These are phyloP conservation scores for Plantago ovata DNA, from an alignment of 257 asterid genomes.

Conservation along the genomic window DNA sequence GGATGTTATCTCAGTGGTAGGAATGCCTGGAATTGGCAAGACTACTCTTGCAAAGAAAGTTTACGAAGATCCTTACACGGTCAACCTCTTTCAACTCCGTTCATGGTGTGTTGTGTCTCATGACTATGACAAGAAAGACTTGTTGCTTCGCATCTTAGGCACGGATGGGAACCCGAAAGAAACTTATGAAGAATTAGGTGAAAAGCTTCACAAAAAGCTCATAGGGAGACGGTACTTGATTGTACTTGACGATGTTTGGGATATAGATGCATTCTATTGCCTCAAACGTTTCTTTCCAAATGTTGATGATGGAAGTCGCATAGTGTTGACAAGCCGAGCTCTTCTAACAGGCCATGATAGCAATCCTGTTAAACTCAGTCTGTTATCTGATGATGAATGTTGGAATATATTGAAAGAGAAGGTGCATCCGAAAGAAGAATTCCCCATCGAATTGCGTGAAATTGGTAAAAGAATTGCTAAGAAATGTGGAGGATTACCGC, in stretches of 20 bases:
- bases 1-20: slow-evolving; percentile 18
- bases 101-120: slow-evolving; percentile 23
- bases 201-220: neutral
- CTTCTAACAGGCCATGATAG: neutral
- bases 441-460: neutral
- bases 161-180: neutral
- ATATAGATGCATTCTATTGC: slow-evolving; percentile 1
- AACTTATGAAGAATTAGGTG: neutral
- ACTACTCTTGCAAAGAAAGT: slow-evolving; percentile 14
- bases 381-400: slow-evolving; percentile 12
- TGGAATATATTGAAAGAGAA: slow-evolving; percentile 13
- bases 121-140: slow-evolving; percentile 3
- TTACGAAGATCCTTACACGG: neutral
- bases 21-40: slow-evolving; percentile 30
- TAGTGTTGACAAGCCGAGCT: slow-evolving; percentile 8
- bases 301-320: slow-evolving; percentile 7
- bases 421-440: neutral
- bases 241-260: too few relatives aligned
- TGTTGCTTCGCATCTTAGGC: slow-evolving; percentile 20
- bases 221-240: slow-evolving; percentile 3
- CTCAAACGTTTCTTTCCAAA: slow-evolving; percentile 4
- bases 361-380: neutral
- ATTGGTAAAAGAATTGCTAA: neutral
- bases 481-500: slow-evolving; percentile 12
- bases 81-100: slow-evolving; percentile 11